phyloP scores from a whole-genome alignment of 2,329 filamentous ascomycete genomes.

The Cadophora gregata region DNA sequence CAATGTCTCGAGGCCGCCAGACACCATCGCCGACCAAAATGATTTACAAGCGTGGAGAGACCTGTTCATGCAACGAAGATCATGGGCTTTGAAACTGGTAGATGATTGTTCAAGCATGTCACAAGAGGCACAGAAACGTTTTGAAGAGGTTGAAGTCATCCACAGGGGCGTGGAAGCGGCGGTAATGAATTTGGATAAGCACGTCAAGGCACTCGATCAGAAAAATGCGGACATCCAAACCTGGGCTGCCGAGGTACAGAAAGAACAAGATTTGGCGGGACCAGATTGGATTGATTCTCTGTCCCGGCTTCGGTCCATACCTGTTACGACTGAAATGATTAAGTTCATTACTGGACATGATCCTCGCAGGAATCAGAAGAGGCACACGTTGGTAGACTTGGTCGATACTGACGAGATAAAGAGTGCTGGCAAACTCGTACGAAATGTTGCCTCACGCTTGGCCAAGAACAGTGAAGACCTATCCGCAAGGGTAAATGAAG shows the following conservation, averaged over 20 bases:
- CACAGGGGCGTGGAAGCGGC: conserved; percentile 83
- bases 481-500: conserved; percentile 62
- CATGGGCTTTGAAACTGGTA: conserved; percentile 77
- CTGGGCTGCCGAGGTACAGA: conserved; percentile 71
- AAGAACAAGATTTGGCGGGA: conserved; percentile 69
- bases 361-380: conserved; percentile 50
- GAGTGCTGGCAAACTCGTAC: conserved; percentile 71
- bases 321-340: conserved; percentile 70
- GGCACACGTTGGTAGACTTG: conserved; percentile 73
- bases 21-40: conserved; percentile 79
- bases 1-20: conserved; percentile 73
- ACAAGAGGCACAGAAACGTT: conserved; percentile 65
- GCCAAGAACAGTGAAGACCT: conserved; percentile 63
- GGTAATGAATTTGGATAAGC: conserved; percentile 80
- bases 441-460: conserved; percentile 64
- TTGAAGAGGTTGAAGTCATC: conserved; percentile 77
- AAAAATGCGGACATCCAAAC: conserved; percentile 74
- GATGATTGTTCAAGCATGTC: conserved; percentile 73
- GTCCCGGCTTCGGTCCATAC: conserved; percentile 65
- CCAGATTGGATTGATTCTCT: conserved; percentile 73
- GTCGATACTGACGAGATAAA: conserved; percentile 76
- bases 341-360: conserved; percentile 65
- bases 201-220: conserved; percentile 73
- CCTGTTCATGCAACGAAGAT: conserved; percentile 79
- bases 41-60: conserved; percentile 87